These are phyloP conservation scores for Thalassiosira profunda DNA, from an alignment of 108 stramenopile genomes.

Conservation along the genomic window DNA sequence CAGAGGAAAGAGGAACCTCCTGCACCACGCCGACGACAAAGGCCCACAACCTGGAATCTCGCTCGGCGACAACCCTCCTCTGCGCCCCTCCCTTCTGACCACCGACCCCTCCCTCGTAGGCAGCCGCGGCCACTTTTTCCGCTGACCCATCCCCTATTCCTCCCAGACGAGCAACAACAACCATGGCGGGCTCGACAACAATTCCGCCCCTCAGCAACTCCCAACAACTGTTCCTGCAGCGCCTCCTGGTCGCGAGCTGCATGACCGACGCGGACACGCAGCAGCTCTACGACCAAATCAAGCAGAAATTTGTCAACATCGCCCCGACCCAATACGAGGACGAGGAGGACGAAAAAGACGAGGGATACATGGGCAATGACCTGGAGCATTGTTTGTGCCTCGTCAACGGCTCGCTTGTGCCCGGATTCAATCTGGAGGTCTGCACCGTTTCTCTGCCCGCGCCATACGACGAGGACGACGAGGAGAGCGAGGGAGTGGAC, in stretches of 20 bases:
- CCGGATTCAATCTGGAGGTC: constrained; percentile 73
- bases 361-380: constrained; percentile 26
- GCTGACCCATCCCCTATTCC: too few species aligned
- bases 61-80: too few species aligned
- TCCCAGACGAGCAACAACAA: too few species aligned
- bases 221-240: constrained; percentile 76
- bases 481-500: background rate
- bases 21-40: too few species aligned
- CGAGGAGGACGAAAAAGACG: constrained; percentile 13
- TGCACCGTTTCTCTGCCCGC: constrained; percentile 54
- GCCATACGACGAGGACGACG: constrained; percentile 11
- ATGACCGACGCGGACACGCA: constrained; percentile 56
- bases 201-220: constrained; percentile 56
- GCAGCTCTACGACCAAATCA: constrained; percentile 42
- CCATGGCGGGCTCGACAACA: constrained; percentile 6
- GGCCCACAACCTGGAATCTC: too few species aligned
- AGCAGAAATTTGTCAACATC: constrained; percentile 38
- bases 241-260: constrained; percentile 66
- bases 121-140: too few species aligned
- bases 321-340: constrained; percentile 4
- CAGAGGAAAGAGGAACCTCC: too few species aligned
- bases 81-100: too few species aligned
- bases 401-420: constrained; percentile 63
- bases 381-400: constrained; percentile 55
- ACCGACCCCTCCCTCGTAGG: too few species aligned